Evolutionary conservation across 192 early-diverging fungal genomes (phyloP).

Genomic region (Coemansia asiatica): DNA sequence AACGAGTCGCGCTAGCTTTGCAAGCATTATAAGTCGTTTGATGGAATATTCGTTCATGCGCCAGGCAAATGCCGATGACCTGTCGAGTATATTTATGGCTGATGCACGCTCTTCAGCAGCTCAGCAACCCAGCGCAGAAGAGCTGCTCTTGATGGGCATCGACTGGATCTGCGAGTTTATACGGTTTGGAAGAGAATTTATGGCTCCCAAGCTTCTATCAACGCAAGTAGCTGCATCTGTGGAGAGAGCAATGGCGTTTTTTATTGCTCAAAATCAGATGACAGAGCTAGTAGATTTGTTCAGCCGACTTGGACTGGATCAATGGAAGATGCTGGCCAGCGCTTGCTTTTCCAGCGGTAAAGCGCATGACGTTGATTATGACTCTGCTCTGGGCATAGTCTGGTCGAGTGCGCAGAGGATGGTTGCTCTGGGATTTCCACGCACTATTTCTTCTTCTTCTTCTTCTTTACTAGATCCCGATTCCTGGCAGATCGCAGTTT

Average conservation of each 20-base stretch:
- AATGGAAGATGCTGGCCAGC: conserved; percentile 26
- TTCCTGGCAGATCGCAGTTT: conserved; percentile 27
- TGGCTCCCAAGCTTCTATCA: conserved; percentile 20
- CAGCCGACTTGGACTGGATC: conserved; percentile 3
- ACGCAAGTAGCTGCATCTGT: conserved; percentile 24
- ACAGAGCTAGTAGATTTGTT: conserved; percentile 2
- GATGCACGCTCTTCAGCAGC: conserved; percentile 1
- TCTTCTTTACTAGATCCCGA: not conserved
- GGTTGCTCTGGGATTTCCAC: not conserved
- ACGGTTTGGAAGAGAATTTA: not conserved
- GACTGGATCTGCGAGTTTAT: conserved; percentile 43
- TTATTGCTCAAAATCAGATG: not conserved
- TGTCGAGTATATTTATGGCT: conserved; percentile 8
- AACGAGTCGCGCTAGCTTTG: not conserved
- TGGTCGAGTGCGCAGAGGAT: conserved; percentile 28
- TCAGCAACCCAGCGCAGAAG: not conserved
- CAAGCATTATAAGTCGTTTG: conserved; percentile 15
- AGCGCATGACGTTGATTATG: not conserved
- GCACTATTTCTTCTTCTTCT: not conserved
- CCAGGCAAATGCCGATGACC: conserved; percentile 14
- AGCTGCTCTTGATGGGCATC: conserved; percentile 5
- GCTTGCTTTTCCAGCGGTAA: not conserved
- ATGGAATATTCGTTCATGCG: conserved; percentile 24
- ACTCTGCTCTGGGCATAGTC: conserved; percentile 19
- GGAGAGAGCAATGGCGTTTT: conserved; percentile 15